These are phyloP conservation scores for Artomyces pyxidatus DNA, from an alignment of 768 basidiomycete species.

Conservation along the genomic window DNA sequence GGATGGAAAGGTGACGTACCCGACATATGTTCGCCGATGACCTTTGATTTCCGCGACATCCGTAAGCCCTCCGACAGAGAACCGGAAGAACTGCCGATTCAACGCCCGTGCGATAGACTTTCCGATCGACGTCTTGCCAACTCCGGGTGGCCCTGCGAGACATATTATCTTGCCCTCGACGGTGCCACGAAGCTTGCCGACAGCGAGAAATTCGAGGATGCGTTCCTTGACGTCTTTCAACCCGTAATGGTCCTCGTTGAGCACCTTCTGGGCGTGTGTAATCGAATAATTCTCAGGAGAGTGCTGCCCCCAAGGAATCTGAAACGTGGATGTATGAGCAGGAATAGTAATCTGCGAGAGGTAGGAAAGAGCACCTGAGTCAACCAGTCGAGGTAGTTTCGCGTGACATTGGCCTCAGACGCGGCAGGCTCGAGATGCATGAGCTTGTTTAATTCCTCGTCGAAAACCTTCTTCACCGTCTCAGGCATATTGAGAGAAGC, in stretches of 20 bases:
- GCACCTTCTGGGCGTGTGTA: slow-evolving; percentile 65
- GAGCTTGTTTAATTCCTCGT: slow-evolving; percentile 90
- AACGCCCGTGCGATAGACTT: slow-evolving; percentile 91
- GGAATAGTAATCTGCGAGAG: not conserved
- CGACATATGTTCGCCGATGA: slow-evolving; percentile 94
- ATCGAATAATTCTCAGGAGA: slow-evolving; percentile 91
- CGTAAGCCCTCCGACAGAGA: slow-evolving; percentile 92
- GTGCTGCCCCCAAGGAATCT: slow-evolving; percentile 97
- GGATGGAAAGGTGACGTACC: slow-evolving; percentile 36
- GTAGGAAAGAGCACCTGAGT: slow-evolving; percentile 47
- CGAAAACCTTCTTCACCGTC: slow-evolving; percentile 85
- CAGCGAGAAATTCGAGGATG: slow-evolving; percentile 92
- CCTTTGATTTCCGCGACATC: slow-evolving; percentile 99
- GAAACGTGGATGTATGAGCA: not conserved
- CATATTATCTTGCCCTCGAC: slow-evolving; percentile 98
- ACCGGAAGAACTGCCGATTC: slow-evolving; percentile 89
- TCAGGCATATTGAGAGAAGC: slow-evolving; percentile 82
- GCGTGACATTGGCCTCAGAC: slow-evolving; percentile 87
- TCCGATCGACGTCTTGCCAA: slow-evolving; percentile 95
- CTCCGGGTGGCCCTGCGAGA: slow-evolving; percentile 93
- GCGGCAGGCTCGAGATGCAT: slow-evolving; percentile 85
- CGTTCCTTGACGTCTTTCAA: slow-evolving; percentile 87
- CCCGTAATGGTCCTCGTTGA: slow-evolving; percentile 95
- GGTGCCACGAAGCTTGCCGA: slow-evolving; percentile 88
- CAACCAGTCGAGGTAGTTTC: slow-evolving; percentile 92